phyloP scores from a whole-genome alignment of 2,329 filamentous ascomycete genomes.

The Monosporascus sp. region DNA sequence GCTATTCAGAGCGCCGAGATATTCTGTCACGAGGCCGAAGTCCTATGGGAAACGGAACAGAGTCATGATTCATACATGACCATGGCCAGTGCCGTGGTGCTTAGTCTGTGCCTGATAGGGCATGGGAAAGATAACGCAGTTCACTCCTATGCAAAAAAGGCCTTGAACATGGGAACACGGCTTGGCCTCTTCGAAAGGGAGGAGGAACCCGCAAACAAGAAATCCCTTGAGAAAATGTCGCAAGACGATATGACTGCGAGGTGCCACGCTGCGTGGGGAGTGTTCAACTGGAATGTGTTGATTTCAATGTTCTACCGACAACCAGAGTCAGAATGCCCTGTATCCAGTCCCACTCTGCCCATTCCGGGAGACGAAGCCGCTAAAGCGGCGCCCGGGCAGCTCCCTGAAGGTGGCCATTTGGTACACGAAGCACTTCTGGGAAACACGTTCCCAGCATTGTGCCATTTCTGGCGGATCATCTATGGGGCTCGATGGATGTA shows the following conservation, averaged over 20 bases:
- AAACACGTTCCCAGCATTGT: conserved; percentile 26
- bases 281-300: conserved; percentile 35
- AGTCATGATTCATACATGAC: conserved; percentile 17
- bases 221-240: conserved; percentile 7
- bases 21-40: conserved; percentile 25
- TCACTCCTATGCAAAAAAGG: conserved; percentile 24
- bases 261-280: conserved; percentile 28
- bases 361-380: conserved; percentile 13
- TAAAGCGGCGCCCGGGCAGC: not conserved
- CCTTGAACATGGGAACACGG: conserved; percentile 24
- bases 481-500: conserved; percentile 24
- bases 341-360: conserved; percentile 16
- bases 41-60: conserved; percentile 16
- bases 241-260: conserved; percentile 8
- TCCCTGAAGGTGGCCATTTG: conserved; percentile 9
- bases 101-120: conserved; percentile 30
- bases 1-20: conserved; percentile 9
- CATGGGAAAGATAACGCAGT: conserved; percentile 31
- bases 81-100: conserved; percentile 27
- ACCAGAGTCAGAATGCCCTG: conserved; percentile 21
- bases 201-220: not conserved
- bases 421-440: conserved; percentile 6
- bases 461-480: conserved; percentile 34
- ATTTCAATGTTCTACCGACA: conserved; percentile 29
- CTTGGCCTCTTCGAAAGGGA: conserved; percentile 25